Percentiles rank a stretch among this genome's conserved stretches.
Evolutionary conservation across 805 yeast species (phyloP).

Genomic region (Metschnikowia lachancei): DNA sequence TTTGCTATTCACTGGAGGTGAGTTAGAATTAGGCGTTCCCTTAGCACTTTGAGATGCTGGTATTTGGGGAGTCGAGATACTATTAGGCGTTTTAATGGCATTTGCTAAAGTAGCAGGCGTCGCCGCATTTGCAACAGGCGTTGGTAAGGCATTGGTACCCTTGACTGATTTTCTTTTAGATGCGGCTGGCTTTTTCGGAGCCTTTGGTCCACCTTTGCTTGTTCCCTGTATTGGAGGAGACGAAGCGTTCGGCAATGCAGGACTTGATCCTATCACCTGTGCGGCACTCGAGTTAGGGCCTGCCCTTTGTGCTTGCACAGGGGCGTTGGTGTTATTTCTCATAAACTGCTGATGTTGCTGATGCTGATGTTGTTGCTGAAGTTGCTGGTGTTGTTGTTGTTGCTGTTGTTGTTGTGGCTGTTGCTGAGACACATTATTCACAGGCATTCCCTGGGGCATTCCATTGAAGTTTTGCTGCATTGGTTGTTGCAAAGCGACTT

Average conservation of each 20-base stretch:
- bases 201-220: slow-evolving; percentile 24
- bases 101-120: slow-evolving; percentile 40
- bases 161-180: slow-evolving; percentile 17
- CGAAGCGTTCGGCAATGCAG: slow-evolving; percentile 11
- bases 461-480: slow-evolving; percentile 11
- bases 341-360: slow-evolving; percentile 14
- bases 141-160: slow-evolving; percentile 29
- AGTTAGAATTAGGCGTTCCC: slow-evolving; percentile 41
- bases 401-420: slow-evolving; percentile 9
- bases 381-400: slow-evolving; percentile 2
- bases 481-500: slow-evolving; percentile 10
- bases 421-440: slow-evolving; percentile 4
- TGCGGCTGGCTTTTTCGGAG: slow-evolving; percentile 6
- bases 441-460: slow-evolving; percentile 4
- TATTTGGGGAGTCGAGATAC: slow-evolving; percentile 43
- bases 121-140: slow-evolving; percentile 36
- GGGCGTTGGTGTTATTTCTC: slow-evolving; percentile 6
- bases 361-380: slow-evolving; percentile 6
- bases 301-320: slow-evolving; percentile 8
- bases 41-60: slow-evolving; percentile 36
- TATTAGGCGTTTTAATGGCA: slow-evolving; percentile 44
- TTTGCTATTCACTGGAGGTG: slow-evolving; percentile 25
- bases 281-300: slow-evolving; percentile 7
- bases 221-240: slow-evolving; percentile 15
- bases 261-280: slow-evolving; percentile 15